These are phyloP conservation scores for Geotrichum fermentans DNA, from an alignment of 1,139 yeast genomes.

Conservation along the genomic window DNA sequence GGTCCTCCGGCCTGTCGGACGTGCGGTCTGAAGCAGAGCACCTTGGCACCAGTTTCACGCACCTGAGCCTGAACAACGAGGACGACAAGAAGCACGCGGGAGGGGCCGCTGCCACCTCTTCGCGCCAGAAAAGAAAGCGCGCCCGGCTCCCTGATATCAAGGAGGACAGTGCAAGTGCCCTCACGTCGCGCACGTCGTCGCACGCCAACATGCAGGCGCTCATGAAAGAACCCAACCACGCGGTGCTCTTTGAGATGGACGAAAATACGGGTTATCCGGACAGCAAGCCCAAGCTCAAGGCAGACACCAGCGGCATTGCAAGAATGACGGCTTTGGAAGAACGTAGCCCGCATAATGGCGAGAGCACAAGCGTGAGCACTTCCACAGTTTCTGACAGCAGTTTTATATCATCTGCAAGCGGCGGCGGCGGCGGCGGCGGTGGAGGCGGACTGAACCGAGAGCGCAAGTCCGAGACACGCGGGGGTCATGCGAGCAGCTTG, in stretches of 20 bases:
- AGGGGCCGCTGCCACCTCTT: not conserved
- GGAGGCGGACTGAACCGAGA: too few species aligned
- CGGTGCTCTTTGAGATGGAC: not conserved
- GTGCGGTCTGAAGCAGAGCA: not conserved
- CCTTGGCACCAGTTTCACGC: slow-evolving; percentile 8
- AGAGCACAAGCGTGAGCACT: not conserved
- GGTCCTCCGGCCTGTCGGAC: not conserved
- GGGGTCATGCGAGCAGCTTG: not conserved
- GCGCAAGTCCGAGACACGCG: not conserved
- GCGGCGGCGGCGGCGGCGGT: not conserved
- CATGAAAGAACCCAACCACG: not conserved
- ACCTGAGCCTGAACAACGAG: slow-evolving; percentile 2
- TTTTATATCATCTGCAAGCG: slow-evolving; percentile 1
- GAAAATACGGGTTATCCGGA: too few species aligned
- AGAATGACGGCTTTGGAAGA: not conserved
- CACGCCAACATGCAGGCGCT: slow-evolving; percentile 3
- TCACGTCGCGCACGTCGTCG: not conserved
- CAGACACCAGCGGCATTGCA: not conserved
- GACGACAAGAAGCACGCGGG: not conserved
- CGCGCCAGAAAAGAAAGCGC: not conserved
- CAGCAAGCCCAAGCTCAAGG: not conserved
- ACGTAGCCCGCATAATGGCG: not conserved
- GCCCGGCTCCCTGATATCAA: slow-evolving; percentile 10
- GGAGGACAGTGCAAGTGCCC: slow-evolving; percentile 7
- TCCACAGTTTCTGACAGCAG: slow-evolving; percentile 2